Evolutionary conservation across 305 asterid species (phyloP).

Genomic region (Solanum hybrid): DNA sequence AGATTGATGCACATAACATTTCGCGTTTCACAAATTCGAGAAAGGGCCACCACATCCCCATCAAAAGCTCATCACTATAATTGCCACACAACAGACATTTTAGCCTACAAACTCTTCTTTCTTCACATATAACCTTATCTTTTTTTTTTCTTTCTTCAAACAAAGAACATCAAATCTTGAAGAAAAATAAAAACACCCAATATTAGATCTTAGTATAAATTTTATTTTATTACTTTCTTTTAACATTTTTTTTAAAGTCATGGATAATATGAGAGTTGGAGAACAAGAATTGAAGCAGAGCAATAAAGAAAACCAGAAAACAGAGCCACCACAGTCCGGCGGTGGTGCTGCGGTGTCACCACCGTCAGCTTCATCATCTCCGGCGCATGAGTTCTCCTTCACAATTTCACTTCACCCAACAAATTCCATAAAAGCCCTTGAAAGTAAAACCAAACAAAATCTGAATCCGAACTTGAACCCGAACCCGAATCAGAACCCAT

Average conservation of each 20-base stretch:
- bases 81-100: slow-evolving; percentile 20
- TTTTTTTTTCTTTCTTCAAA: not conserved
- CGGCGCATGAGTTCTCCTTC: slow-evolving; percentile 18
- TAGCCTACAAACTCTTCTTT: slow-evolving; percentile 6
- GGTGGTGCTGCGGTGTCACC: not conserved
- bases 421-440: slow-evolving; percentile 6
- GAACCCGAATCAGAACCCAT: not conserved
- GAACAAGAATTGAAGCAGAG: slow-evolving; percentile 4
- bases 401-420: slow-evolving; percentile 26
- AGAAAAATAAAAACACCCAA: not conserved
- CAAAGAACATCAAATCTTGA: not conserved
- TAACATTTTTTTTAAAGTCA: not conserved
- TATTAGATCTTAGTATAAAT: not conserved
- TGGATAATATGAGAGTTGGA: not conserved
- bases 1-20: not conserved
- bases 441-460: not conserved
- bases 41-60: not conserved
- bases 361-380: slow-evolving; percentile 11
- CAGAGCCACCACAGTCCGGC: not conserved
- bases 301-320: not conserved
- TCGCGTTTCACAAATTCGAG: not conserved
- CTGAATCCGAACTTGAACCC: not conserved
- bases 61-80: slow-evolving; percentile 12
- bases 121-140: not conserved
- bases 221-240: not conserved